phyloP scores from a whole-genome alignment of 1,284 basidiomycete species.

The Amylostereum chailletii region DNA sequence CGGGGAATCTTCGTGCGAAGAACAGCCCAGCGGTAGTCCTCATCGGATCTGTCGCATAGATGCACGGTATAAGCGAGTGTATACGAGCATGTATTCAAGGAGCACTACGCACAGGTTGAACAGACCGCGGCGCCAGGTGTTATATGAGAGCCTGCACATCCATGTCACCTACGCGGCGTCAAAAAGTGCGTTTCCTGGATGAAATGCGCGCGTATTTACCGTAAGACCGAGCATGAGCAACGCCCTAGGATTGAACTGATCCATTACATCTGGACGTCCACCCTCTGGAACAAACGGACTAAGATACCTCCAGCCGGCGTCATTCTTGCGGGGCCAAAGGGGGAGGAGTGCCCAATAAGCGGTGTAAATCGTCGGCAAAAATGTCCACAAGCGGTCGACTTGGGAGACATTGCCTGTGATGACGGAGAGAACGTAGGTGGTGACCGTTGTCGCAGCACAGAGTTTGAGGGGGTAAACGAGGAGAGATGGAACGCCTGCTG shows the following conservation, averaged over 20 bases:
- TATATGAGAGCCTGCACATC: slow-evolving; percentile 60
- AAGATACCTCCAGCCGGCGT: slow-evolving; percentile 31
- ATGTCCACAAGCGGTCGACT: slow-evolving; percentile 59
- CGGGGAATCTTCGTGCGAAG: slow-evolving; percentile 60
- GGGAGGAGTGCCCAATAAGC: slow-evolving; percentile 69
- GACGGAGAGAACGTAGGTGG: slow-evolving; percentile 49
- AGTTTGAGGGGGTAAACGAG: slow-evolving; percentile 58
- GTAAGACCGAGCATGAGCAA: slow-evolving; percentile 62
- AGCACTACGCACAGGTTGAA: slow-evolving; percentile 53
- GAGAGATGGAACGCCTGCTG: slow-evolving; percentile 20
- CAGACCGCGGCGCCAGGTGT: slow-evolving; percentile 79
- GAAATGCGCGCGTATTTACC: slow-evolving; percentile 20
- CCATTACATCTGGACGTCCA: slow-evolving; percentile 32
- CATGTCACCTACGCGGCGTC: slow-evolving; percentile 9
- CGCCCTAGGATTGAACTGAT: slow-evolving; percentile 56
- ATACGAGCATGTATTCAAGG: no score
- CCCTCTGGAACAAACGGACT: slow-evolving; percentile 49
- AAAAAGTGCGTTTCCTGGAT: background rate
- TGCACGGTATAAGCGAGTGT: no score
- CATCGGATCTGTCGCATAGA: slow-evolving; percentile 42
- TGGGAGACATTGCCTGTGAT: slow-evolving; percentile 79
- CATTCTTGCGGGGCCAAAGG: slow-evolving; percentile 38
- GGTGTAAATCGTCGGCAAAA: slow-evolving; percentile 74
- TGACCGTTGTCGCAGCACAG: slow-evolving; percentile 37
- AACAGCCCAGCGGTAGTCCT: slow-evolving; percentile 89